phyloP scores from a whole-genome alignment of 2,329 filamentous ascomycete genomes.

The Fusarium oxysporum region DNA sequence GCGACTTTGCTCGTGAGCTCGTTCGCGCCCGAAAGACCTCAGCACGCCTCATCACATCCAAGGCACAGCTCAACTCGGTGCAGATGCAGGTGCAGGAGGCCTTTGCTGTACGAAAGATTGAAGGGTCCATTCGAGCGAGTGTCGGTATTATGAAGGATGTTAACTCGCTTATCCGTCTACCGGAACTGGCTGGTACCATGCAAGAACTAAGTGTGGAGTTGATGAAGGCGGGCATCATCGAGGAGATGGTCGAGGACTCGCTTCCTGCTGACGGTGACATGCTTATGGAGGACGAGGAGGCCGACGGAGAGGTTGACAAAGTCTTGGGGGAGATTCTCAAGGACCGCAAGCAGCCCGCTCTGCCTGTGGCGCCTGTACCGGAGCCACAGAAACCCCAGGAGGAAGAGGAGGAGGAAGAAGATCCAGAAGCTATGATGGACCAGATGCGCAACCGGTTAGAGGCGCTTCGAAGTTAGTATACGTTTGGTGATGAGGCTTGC shows the following conservation, averaged over 20 bases:
- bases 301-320: constrained; percentile 87
- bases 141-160: constrained; percentile 98
- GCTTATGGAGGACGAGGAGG: constrained; percentile 81
- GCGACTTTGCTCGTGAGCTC: constrained; percentile 89
- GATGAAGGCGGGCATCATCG: constrained; percentile 94
- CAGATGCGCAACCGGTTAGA: constrained; percentile 94
- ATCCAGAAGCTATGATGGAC: constrained; percentile 89
- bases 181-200: constrained; percentile 91
- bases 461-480: constrained; percentile 81
- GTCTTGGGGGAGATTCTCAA: constrained; percentile 91
- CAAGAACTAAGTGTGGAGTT: constrained; percentile 86
- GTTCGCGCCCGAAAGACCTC: constrained; percentile 83
- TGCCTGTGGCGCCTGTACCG: constrained; percentile 66
- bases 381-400: constrained; percentile 65
- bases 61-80: constrained; percentile 91
- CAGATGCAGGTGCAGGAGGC: constrained; percentile 98
- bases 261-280: constrained; percentile 80
- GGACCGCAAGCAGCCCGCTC: constrained; percentile 74
- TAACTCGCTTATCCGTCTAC: constrained; percentile 84
- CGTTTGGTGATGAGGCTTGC: neutral
- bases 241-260: constrained; percentile 94
- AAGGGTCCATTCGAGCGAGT: constrained; percentile 86
- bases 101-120: constrained; percentile 94
- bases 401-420: constrained; percentile 74
- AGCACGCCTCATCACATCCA: constrained; percentile 81